A percentile compares a stretch with the other conserved stretches of the same genome.
Conservation (phyloP, 73 alveolate species). For the Paramecium bursaria region DNA sequence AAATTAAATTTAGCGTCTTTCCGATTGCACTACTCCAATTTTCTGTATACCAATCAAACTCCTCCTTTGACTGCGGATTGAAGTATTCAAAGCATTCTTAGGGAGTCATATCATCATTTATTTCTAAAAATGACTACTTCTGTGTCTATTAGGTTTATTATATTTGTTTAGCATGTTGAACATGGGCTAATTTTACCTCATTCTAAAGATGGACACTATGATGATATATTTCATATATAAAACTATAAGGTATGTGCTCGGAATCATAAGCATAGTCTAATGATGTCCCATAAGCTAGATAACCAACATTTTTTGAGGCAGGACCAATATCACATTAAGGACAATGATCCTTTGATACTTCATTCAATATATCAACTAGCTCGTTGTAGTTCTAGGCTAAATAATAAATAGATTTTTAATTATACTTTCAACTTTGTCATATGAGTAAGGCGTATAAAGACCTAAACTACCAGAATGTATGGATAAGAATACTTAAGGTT, state of each 20-base stretch:
- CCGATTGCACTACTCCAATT: slow-evolving; percentile 54
- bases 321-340: slow-evolving; percentile 72
- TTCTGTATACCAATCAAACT: slow-evolving; percentile 39
- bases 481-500: slow-evolving; percentile 72
- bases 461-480: slow-evolving; percentile 76
- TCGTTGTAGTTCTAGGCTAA: slow-evolving; percentile 50
- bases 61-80: slow-evolving; percentile 32
- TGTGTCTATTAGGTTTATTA: background rate
- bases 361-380: slow-evolving; percentile 27
- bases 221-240: slow-evolving; percentile 73
- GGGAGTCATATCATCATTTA: background rate
- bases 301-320: slow-evolving; percentile 71
- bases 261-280: slow-evolving; percentile 76
- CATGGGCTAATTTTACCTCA: slow-evolving; percentile 6
- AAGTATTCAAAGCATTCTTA: slow-evolving; percentile 51
- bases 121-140: background rate
- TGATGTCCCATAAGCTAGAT: slow-evolving; percentile 73
- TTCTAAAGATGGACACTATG: slow-evolving; percentile 18
- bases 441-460: slow-evolving; percentile 72
- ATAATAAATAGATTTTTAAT: background rate
- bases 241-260: slow-evolving; percentile 47
- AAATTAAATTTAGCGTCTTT: too few species aligned
- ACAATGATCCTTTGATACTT: slow-evolving; percentile 42
- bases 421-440: slow-evolving; percentile 51
- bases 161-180: too few species aligned